Evolutionary conservation across 257 asterid species (phyloP), one percentile per base, ranked within the genome.

Genomic region (Scutellaria baicalensis): DNA sequence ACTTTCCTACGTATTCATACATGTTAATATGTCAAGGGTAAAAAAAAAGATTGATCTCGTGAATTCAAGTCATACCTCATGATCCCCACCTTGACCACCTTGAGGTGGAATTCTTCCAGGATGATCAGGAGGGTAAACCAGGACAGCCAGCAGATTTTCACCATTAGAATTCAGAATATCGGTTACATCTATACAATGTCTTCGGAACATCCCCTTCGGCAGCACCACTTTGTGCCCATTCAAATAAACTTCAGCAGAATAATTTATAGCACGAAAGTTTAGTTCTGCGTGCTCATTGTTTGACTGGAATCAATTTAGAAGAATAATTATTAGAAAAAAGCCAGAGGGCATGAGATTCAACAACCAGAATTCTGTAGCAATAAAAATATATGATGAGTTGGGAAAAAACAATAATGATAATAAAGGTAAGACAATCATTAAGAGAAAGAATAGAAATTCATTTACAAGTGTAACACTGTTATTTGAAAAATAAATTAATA

Each of bases 51-150:
- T 47, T 48, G 52, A 58, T 51, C 57, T 57, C 1, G 58, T 55
- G 72, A 72, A 72, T n/a, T 56, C 60, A 77, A 69, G 67, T 8
- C 59, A 49, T 93, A 93, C 99, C 97, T 91, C 96, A 57, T 93
- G 99, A 86, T 93, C 99, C 74, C 99, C 99, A 66, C 97, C 99
- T 89, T 93, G 99, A 77, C 99, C 99, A 48, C 97, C 96, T 74
- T 80, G 47, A 14, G 93, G 92, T 70, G 97, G 99, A 77, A 93
- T 91, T 62, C 11, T 80, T 68, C 99, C 99, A 59, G 99, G 99
- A 85, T 93, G 95, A 79, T 93, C 99, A 59, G 99, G 97, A 77
- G 99, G 99, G 71, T 89, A 74, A 78, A 91, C 92, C 77, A 91
- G 84, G 73, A 93, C 97, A 52, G 93, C 96, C 54, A 93, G 86